Evolutionary conservation across 208 protist genomes (phyloP).

Genomic region (Acanthamoeba healyi): DNA sequence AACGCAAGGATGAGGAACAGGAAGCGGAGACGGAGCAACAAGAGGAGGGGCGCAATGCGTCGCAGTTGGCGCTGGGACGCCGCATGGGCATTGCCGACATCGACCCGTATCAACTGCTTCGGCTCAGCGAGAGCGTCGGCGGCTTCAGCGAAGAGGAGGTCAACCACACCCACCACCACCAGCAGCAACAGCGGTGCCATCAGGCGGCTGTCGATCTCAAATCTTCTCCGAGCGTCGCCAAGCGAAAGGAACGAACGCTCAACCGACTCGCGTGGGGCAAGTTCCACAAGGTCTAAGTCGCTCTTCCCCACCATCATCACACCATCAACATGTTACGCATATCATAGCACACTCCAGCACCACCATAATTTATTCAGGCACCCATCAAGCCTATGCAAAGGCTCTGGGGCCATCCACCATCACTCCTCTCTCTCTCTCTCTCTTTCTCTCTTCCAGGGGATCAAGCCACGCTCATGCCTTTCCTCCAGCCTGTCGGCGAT

Average conservation of each 20-base stretch:
- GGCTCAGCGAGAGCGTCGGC: conserved; percentile 62
- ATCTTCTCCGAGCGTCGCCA: no score
- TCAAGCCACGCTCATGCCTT: no score
- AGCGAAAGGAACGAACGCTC: neutral
- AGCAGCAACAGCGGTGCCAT: neutral
- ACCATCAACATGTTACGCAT: no score
- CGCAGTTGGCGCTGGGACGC: neutral
- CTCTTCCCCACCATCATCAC: no score
- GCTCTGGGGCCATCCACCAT: no score
- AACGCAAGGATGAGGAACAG: neutral
- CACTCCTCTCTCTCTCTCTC: no score
- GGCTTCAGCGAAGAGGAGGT: conserved; percentile 45
- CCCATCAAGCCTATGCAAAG: no score
- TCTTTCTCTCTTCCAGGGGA: no score
- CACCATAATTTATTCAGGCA: no score
- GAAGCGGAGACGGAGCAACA: neutral
- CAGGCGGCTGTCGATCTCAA: neutral
- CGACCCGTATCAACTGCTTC: conserved; percentile 15
- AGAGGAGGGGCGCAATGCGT: neutral
- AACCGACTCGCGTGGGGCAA: neutral
- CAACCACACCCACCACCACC: neutral
- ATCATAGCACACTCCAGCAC: no score
- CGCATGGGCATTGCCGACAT: conserved; percentile 72
- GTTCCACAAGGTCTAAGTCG: neutral
- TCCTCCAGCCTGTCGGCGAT: no score